Base-by-base conservation (phyloP, 495 filamentous ascomycete species). In the Aspergillus kassunensis region DNA sequence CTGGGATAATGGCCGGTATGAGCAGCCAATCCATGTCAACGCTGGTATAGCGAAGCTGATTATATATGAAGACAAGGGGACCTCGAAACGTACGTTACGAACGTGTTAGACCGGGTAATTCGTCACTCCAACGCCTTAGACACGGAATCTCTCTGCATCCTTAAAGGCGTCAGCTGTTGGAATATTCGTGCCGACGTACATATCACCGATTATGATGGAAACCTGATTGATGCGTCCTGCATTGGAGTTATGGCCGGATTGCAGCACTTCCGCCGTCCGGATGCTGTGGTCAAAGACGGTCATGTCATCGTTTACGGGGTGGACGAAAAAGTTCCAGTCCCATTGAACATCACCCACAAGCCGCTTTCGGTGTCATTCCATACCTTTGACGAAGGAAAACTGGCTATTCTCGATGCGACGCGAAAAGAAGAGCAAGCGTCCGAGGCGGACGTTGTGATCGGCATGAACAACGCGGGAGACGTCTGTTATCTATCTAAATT, bases 131-230 rank as follows among this genome's bases (percentile, higher is more conserved):
- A 82, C 54, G 93, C 93, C 9, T 78, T 98, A 20, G 91, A 96
- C 63, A 96, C 90, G 23, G 93, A 98, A 72, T 95, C 90, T 1
- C 80, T 98, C 24, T 98, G 93, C 65, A 88, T 98, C 12, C 69
- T 97, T 19, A 90, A 93, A 20, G 90, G 89, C 12, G 75, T 86
- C 47, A 95, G 91, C 68, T 90, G 87, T 71, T 98, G 93, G 88
- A 82, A 80, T 41, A 77, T 98, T 44, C 87, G 89, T 20, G 90
- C 90, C 5, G 90, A 95, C 60, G 79, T 97, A 2, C 93, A 97
- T 68, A 81, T 97, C 31, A 76, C 96, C 13, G 86, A 88, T 42
- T 88, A 88, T 68, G 91, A 96, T 61, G 93, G 93, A 20, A 88
- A 88, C 54, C 75, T 98, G 20, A 83, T 92, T 12, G 90, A 96